A percentile compares a stretch with the other conserved stretches of the same genome.
phyloP scores from a whole-genome alignment of 2,329 filamentous ascomycete species.

The Botrytis porri region DNA sequence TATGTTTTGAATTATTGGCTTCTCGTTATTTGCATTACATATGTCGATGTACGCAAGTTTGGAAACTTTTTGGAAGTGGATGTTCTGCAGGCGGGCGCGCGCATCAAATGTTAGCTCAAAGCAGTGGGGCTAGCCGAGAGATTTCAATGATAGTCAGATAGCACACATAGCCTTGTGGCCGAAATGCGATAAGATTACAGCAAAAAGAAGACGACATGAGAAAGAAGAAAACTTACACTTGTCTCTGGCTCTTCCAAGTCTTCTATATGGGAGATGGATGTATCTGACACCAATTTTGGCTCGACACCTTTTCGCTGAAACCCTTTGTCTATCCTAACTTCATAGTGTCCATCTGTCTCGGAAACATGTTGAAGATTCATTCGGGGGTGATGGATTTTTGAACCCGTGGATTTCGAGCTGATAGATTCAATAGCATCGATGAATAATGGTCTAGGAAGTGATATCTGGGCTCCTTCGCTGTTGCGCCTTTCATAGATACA shows the following conservation, averaged over 20 bases:
- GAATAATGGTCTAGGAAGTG: background rate
- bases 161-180: background rate
- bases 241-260: background rate
- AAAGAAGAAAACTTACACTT: background rate
- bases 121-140: constrained; percentile 14
- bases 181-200: background rate
- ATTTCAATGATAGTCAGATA: background rate
- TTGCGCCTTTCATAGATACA: background rate
- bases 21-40: background rate
- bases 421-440: background rate
- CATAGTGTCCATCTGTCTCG: background rate
- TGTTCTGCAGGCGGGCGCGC: constrained; percentile 12
- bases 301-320: background rate
- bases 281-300: background rate
- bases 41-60: background rate
- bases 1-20: background rate
- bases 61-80: constrained; percentile 17
- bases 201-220: background rate
- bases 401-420: background rate
- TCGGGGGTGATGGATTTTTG: background rate
- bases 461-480: background rate
- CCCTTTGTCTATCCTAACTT: background rate
- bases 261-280: background rate
- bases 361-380: constrained; percentile 15
- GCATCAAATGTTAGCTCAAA: constrained; percentile 11